These are phyloP conservation scores for Dendrothele bispora DNA, from an alignment of 768 basidiomycete genomes.

Conservation along the genomic window DNA sequence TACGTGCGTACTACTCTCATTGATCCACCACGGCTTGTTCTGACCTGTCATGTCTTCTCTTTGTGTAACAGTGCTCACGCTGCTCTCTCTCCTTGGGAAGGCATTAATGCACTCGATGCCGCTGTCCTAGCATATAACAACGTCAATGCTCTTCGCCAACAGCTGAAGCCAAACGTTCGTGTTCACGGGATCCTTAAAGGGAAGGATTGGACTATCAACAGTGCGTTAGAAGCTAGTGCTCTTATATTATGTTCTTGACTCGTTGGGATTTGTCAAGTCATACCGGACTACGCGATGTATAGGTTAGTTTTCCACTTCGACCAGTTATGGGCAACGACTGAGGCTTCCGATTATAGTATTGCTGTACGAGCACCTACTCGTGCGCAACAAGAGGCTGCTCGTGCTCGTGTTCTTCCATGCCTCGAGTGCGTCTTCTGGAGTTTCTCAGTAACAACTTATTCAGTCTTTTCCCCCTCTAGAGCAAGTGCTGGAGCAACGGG, in stretches of 20 bases:
- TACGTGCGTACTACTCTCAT: conserved; percentile 44
- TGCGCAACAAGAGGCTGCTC: conserved; percentile 55
- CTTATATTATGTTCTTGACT: background rate
- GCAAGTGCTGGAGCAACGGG: conserved; percentile 69
- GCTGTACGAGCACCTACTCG: conserved; percentile 72
- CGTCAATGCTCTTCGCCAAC: conserved; percentile 78
- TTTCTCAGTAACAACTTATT: background rate
- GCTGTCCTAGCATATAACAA: conserved; percentile 84
- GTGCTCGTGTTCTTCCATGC: conserved; percentile 64
- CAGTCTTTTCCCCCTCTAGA: conserved; percentile 36
- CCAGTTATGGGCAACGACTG: background rate
- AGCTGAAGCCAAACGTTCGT: conserved; percentile 72
- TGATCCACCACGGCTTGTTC: background rate
- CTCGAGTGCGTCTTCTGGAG: conserved; percentile 54
- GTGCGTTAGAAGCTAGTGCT: conserved; percentile 43
- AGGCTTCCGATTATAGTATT: conserved; percentile 41
- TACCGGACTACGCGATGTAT: conserved; percentile 78
- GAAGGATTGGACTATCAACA: conserved; percentile 70
- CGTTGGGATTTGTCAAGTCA: conserved; percentile 48
- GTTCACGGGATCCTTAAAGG: conserved; percentile 80
- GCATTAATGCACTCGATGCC: conserved; percentile 80
- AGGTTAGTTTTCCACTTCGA: conserved; percentile 37
- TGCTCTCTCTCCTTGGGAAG: conserved; percentile 81
- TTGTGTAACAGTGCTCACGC: conserved; percentile 61
- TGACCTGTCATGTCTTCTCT: background rate